Evolutionary conservation across 2,329 filamentous ascomycete genomes (phyloP).

Genomic region (Fusarium odoratissimum): DNA sequence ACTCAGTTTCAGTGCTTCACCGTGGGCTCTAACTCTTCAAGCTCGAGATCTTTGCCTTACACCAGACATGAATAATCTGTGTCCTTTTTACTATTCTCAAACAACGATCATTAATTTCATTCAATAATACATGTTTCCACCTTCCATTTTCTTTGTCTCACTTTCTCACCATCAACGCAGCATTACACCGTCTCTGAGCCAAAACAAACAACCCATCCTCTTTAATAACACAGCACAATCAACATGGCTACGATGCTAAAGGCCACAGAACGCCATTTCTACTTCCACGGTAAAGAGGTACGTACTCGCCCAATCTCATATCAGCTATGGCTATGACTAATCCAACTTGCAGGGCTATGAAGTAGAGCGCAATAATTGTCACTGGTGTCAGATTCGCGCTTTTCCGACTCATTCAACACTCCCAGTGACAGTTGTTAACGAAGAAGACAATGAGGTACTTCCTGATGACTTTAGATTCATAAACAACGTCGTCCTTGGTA

Average conservation of each 20-base stretch:
- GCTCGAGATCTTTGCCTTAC: background rate
- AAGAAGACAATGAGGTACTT: constrained; percentile 65
- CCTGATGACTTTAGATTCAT: constrained; percentile 78
- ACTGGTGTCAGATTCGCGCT: constrained; percentile 70
- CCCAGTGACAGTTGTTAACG: constrained; percentile 74
- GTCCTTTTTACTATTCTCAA: background rate
- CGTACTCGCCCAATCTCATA: background rate
- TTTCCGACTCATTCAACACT: constrained; percentile 61
- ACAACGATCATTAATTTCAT: background rate
- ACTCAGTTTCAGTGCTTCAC: constrained; percentile 5
- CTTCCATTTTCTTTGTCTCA: background rate
- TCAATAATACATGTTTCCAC: too few species aligned
- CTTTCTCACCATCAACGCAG: background rate
- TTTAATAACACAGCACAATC: too few species aligned
- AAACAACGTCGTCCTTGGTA: constrained; percentile 66
- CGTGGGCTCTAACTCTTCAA: background rate
- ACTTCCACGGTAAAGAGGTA: constrained; percentile 57
- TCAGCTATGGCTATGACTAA: background rate
- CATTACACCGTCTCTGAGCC: background rate
- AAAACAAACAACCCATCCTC: background rate
- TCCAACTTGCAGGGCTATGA: constrained; percentile 46
- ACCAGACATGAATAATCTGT: background rate
- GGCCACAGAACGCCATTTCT: constrained; percentile 62
- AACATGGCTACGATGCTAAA: constrained; percentile 56
- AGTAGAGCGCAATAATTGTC: constrained; percentile 60